Base-by-base conservation (phyloP, 2,329 filamentous ascomycete species). In the Penicillium expansum region DNA sequence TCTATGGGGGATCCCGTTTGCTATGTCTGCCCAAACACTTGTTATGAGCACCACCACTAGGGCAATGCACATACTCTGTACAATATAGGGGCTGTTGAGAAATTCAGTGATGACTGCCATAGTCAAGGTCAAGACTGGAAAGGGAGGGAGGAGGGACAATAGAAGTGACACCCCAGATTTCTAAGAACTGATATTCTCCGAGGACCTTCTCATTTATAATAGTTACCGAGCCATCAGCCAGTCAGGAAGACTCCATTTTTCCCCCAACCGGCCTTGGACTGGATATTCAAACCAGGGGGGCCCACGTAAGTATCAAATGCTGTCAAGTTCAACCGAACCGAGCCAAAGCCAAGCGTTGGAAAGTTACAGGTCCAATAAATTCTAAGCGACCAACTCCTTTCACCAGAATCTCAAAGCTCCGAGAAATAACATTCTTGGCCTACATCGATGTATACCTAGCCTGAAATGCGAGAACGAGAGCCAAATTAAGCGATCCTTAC, bases 41-140 rank as follows among this genome's bases (percentile, higher is more conserved):
- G 64, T 65, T 20, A 67, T 33, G 6, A 71, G 54, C 2, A 66
- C 29, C 4, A 61, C 43, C 10, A 67, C 0, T 14, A 71, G 42
- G 18, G 59, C 66, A 2, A 67, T 49, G 32, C 57, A 58, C 4
- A 65, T 14, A 13, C 65, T 62, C 27, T 69, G 63, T 35, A 66
- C 42, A 20, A 68, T 20, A 54, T 69, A 58, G 16, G 62, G 63
- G 30, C 38, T 64, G 24, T 69, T 59, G 16, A 71, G 38, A 14
- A 69, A 18, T 32, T 67, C 62, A 5, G 49, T 18, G 37, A 71
- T 49, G 9, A 70, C 20, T 42, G 66, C 59, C 68, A 72, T 72
- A 14, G 33, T 54, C 27, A 50, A 45, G 11, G 33, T 52, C 30
- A 50, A 38, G 20, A 35, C 20, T 18, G 18, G 32, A 37, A 33